Conservation (phyloP, 768 basidiomycete species). For the Termitomyces sp. region DNA sequence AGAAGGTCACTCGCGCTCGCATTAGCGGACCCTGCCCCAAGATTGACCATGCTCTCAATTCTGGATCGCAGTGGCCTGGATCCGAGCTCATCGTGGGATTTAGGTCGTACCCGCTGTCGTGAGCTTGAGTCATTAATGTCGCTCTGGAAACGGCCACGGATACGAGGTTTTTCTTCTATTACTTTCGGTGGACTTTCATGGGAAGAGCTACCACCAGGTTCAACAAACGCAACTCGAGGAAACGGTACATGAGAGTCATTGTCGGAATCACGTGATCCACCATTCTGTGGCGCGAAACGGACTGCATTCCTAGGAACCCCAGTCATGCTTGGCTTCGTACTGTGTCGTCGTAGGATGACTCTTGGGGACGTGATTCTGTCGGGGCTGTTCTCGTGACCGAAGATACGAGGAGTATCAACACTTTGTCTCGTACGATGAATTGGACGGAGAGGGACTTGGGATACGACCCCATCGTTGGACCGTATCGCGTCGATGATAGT, state of each 20-base stretch:
- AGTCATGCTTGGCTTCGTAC: conserved; percentile 39
- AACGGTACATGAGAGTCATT: conserved; percentile 55
- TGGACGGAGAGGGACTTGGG: conserved; percentile 52
- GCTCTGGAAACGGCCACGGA: conserved; percentile 68
- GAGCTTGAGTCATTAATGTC: conserved; percentile 57
- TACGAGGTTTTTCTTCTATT: conserved; percentile 35
- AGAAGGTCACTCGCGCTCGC: conserved; percentile 66
- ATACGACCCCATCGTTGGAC: conserved; percentile 44
- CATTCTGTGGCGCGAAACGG: conserved; percentile 38
- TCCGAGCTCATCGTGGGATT: conserved; percentile 66
- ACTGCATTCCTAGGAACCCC: conserved; percentile 38
- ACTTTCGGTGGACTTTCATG: conserved; percentile 22
- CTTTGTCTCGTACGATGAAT: conserved; percentile 64
- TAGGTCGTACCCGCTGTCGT: conserved; percentile 54
- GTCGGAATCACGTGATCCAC: conserved; percentile 30
- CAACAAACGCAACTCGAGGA: conserved; percentile 56
- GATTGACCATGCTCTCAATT: conserved; percentile 71
- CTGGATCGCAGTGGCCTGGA: conserved; percentile 51
- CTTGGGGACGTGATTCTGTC: conserved; percentile 39
- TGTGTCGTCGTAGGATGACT: conserved; percentile 54
- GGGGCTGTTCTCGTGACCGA: conserved; percentile 56
- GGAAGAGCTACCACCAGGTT: conserved; percentile 33
- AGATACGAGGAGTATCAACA: conserved; percentile 48
- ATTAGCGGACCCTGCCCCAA: conserved; percentile 47
- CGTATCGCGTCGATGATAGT: conserved; percentile 45